Conservation (phyloP, 768 basidiomycete species). For the Pisolithus albus region DNA sequence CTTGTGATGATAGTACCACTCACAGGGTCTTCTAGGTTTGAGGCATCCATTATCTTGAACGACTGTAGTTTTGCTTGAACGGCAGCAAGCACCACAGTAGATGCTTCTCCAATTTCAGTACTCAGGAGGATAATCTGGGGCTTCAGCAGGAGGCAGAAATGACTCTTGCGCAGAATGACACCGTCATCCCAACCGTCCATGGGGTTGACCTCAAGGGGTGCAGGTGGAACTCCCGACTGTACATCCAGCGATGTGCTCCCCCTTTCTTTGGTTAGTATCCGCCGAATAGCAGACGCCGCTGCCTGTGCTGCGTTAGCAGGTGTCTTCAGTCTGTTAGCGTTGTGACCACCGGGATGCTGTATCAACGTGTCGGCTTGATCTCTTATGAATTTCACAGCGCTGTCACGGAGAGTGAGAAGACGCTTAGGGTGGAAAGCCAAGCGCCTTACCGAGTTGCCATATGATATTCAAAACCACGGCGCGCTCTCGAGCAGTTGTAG, state of each 20-base stretch:
- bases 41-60: slow-evolving; percentile 74
- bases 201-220: slow-evolving; percentile 43
- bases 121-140: slow-evolving; percentile 82
- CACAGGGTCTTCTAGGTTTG: slow-evolving; percentile 74
- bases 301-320: slow-evolving; percentile 47
- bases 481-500: slow-evolving; percentile 72
- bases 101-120: slow-evolving; percentile 40
- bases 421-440: slow-evolving; percentile 1
- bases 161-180: slow-evolving; percentile 59
- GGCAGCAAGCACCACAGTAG: slow-evolving; percentile 69
- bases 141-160: slow-evolving; percentile 83
- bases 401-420: slow-evolving; percentile 20
- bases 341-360: slow-evolving; percentile 9
- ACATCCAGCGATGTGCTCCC: slow-evolving; percentile 39
- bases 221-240: slow-evolving; percentile 22
- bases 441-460: slow-evolving; percentile 69
- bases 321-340: slow-evolving; percentile 23
- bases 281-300: slow-evolving; percentile 61
- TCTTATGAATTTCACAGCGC: slow-evolving; percentile 81
- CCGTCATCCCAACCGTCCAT: slow-evolving; percentile 68
- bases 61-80: slow-evolving; percentile 73
- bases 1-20: slow-evolving; percentile 83
- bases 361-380: slow-evolving; percentile 59
- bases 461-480: slow-evolving; percentile 80
- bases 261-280: slow-evolving; percentile 52